Evolutionary conservation across 1,284 basidiomycete species (phyloP).

Genomic region (Boletellus deceptivus): DNA sequence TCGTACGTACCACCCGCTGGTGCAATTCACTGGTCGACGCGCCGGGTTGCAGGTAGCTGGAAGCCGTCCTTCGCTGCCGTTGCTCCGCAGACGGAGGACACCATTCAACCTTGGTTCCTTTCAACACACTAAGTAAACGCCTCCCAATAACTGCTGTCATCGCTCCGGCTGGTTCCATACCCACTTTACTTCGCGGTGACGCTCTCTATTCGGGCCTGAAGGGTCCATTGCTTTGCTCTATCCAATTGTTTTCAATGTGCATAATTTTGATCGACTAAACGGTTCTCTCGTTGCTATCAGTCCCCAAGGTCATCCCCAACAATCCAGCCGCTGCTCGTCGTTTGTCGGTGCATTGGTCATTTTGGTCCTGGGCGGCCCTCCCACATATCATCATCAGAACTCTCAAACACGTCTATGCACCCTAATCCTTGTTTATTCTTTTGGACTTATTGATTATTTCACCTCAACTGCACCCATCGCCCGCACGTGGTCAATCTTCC

Average conservation of each 20-base stretch:
- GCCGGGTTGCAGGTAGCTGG: constrained; percentile 58
- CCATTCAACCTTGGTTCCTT: constrained; percentile 12
- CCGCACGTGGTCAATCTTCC: background rate
- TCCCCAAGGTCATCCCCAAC: constrained; percentile 1
- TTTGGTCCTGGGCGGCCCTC: background rate
- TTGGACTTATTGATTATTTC: constrained; percentile 15
- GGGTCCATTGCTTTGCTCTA: background rate
- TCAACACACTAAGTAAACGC: background rate
- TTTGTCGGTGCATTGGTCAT: background rate
- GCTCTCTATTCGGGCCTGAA: constrained; percentile 7
- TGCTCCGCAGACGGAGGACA: constrained; percentile 27
- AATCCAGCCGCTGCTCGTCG: background rate
- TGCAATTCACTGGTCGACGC: constrained; percentile 44
- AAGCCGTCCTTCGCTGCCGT: constrained; percentile 28
- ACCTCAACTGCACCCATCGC: constrained; percentile 7
- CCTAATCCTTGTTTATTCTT: too few species aligned
- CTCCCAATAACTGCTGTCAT: background rate
- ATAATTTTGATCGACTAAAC: constrained; percentile 16
- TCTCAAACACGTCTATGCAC: background rate
- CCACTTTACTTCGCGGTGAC: background rate
- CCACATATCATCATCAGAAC: background rate
- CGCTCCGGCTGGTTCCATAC: background rate
- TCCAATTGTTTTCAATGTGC: constrained; percentile 23
- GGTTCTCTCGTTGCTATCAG: constrained; percentile 17
- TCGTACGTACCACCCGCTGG: constrained; percentile 55